A percentile compares a stretch with the other conserved stretches of the same genome.
These are phyloP conservation scores for Gossypium longicalyx DNA, from an alignment of 345 rosid genomes.

Conservation along the genomic window DNA sequence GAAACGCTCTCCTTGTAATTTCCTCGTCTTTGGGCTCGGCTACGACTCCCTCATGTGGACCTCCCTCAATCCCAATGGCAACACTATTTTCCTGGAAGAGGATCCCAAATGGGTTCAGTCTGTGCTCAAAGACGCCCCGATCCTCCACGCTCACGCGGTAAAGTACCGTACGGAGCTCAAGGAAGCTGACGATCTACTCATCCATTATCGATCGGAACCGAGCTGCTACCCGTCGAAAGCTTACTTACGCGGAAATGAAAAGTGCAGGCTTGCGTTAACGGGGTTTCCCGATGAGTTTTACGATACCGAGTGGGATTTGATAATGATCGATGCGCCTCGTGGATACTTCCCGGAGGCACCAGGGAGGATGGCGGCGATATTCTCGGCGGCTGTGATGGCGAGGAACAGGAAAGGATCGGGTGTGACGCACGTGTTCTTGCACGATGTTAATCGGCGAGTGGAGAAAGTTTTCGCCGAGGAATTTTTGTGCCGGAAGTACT, in stretches of 20 bases:
- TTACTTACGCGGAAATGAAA: constrained; percentile 48
- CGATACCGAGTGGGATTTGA: constrained; percentile 76
- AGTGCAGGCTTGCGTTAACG: constrained; percentile 56
- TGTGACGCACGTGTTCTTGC: constrained; percentile 50
- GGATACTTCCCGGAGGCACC: constrained; percentile 72
- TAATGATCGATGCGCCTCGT: constrained; percentile 77
- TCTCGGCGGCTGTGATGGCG: constrained; percentile 74
- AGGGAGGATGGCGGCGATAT: constrained; percentile 74
- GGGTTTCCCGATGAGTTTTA: constrained; percentile 69
- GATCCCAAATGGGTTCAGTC: constrained; percentile 56
- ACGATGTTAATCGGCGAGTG: constrained; percentile 39
- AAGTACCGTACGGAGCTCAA: constrained; percentile 59
- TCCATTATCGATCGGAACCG: constrained; percentile 36
- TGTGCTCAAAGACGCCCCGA: constrained; percentile 44
- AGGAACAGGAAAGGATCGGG: constrained; percentile 59
- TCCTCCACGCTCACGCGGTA: constrained; percentile 55
- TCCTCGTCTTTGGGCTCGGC: constrained; percentile 71
- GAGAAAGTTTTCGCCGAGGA: constrained; percentile 61
- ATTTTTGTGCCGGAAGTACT: constrained; percentile 56
- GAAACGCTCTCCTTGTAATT: constrained; percentile 48
- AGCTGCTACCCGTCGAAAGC: constrained; percentile 46
- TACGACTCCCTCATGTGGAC: constrained; percentile 76
- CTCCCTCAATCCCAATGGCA: constrained; percentile 65
- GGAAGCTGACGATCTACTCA: constrained; percentile 42
- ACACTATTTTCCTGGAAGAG: constrained; percentile 68